phyloP scores from a whole-genome alignment of 768 basidiomycete genomes.

The Suillus decipiens region DNA sequence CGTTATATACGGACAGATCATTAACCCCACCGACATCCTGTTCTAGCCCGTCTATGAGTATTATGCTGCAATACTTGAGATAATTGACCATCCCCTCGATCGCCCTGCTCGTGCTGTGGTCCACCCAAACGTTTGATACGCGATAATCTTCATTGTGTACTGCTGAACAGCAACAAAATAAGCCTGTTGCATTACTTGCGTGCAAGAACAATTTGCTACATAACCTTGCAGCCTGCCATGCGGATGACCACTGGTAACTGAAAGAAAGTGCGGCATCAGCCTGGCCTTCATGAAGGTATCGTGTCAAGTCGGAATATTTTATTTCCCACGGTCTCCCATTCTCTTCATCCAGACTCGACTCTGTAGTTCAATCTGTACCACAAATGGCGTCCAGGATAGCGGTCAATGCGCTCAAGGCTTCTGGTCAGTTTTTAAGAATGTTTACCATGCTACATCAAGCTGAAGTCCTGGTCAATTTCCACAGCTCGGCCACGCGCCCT shows the following conservation, averaged over 20 bases:
- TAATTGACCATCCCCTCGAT: not conserved
- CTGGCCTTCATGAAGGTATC: conserved; percentile 12
- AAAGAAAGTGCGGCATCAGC: not conserved
- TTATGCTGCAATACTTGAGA: not conserved
- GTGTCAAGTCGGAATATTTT: conserved; percentile 34
- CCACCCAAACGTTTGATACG: not conserved
- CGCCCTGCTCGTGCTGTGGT: not conserved
- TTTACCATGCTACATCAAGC: not conserved
- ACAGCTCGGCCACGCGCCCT: conserved; percentile 58
- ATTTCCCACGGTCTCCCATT: conserved; percentile 29
- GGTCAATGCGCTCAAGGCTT: conserved; percentile 61
- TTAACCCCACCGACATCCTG: not conserved
- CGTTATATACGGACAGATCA: not conserved
- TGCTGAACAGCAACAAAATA: not conserved
- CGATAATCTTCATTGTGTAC: not conserved
- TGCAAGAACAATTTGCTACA: not conserved
- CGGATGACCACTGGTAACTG: not conserved
- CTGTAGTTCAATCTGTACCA: conserved; percentile 12
- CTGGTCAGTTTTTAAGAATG: conserved; percentile 41
- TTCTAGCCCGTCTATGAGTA: not conserved
- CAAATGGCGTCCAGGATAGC: conserved; percentile 74
- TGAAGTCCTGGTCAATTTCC: conserved; percentile 8
- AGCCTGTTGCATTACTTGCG: not conserved
- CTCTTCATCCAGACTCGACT: conserved; percentile 11
- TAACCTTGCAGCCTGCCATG: not conserved